Base-by-base conservation (phyloP, 78 protist species). In the Pigoraptor vietnamica region DNA sequence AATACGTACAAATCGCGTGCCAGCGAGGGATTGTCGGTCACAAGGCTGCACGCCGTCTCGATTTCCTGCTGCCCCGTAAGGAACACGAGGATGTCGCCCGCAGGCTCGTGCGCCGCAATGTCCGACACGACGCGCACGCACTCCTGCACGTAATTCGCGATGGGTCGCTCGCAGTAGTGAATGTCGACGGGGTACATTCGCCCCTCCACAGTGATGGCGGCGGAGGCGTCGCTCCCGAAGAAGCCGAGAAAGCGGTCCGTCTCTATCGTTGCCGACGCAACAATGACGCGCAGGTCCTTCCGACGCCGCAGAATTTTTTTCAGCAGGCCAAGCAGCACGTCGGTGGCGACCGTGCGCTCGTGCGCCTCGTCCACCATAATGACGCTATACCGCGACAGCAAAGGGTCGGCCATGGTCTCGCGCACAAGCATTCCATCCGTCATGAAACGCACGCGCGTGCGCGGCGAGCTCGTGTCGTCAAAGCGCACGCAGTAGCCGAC, bases 361-460 rank as follows among this genome's bases (percentile, higher is more conserved):
- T 98, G 99, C 14, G 99, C 99, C 79, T 98, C 99, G 91, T 98
- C 99, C n/a, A 98, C 89, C 94, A 98, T 96, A 0, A 98, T 32
- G 39, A 95, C 97, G 2, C 94, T 84, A 89, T 98, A 98, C 23
- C 90, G 88, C 0, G n/a, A 1, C 24, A 98, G 94, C 37, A 96
- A 90, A 10, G 99, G 98, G 67, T 97, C 97, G 24, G 37, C n/a
- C 92, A 97, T 91, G 81, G 91, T 81, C 92, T 99, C 99, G 1
- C 99, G 96, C 38, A 99, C 94, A 38, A 99, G 91, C 99, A 98
- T 97, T 36, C 99, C 99, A 38, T 99, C 99, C 0, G 99, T 99
- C 92, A 94, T 35, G 87, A 94, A 98, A 34, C 94, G 94, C 37
- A 98, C 90, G 32, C 95, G 90, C 23, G 99, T 97, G 19, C n/a